Base-by-base conservation (phyloP, 2,329 filamentous ascomycete genomes). In the Dothideomycetes sp. region DNA sequence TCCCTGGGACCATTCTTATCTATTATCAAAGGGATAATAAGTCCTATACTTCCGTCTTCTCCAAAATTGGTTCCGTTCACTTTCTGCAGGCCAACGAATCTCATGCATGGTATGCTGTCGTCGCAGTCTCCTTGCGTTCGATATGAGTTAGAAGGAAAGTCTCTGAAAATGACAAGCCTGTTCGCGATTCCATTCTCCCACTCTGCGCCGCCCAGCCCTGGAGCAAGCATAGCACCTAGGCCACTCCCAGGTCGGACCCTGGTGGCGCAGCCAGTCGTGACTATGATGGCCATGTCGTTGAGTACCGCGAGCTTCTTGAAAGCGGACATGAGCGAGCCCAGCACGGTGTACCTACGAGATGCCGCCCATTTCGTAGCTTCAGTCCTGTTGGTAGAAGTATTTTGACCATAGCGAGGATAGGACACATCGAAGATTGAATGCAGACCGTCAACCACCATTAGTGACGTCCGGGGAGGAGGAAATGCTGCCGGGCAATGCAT, bases 221-320 rank as follows among this genome's bases (percentile, higher is more conserved):
- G 82, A 38, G 80, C 73, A 36, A 96, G 65, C 9, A 80, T 73
- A 11, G 87, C 82, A 47, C 73, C 79, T 2, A 52, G 32, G 4
- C 55, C 53, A 27, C 46, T 53, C 14, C 51, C 53, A 3, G 69
- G 68, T 45, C 81, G 78, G 62, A 93, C 80, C 48, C 79, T 82
- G n/a, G 85, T 93, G 31, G 80, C 81, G 43, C 82, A 85, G 55
- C 93, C 87, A 29, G 79, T 86, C 36, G 87, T 70, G 15, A 91
- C 58, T 3, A 94, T 66, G 31, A 94, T 68, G 17, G 85, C 82
- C 38, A 88, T 69, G 51, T 84, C 73, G 47, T 76, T 73, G 19
- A 80, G 73, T 9, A 81, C 77, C 4, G 88, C 85, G 9, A 94
- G 70, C 51, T 81, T 88, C 45, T 81, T 75, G 3, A 80, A 60